Percentiles rank a stretch among this genome's conserved stretches.
phyloP scores from a whole-genome alignment of 148 eudicot species.

The Fagopyrum homotropicum region DNA sequence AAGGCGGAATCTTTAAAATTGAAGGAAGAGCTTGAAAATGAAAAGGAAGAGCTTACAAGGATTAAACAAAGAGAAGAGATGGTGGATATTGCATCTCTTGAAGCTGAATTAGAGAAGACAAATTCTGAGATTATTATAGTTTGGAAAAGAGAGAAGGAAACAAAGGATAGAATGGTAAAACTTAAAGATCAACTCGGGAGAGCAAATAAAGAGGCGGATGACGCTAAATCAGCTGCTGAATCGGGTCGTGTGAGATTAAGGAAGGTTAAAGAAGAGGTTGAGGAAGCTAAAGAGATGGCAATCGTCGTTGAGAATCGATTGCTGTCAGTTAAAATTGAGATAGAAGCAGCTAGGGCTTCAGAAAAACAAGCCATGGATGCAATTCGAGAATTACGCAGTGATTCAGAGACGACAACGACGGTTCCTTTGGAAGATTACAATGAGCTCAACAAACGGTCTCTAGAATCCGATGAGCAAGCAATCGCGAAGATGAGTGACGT shows the following conservation, averaged over 20 bases:
- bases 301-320: slow-evolving; percentile 55
- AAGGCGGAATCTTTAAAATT: slow-evolving; percentile 60
- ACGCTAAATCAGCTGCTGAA: slow-evolving; percentile 48
- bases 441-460: slow-evolving; percentile 69
- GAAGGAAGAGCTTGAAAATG: slow-evolving; percentile 61
- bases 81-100: slow-evolving; percentile 75
- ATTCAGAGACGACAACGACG: slow-evolving; percentile 36
- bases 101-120: slow-evolving; percentile 66
- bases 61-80: slow-evolving; percentile 71
- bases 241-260: slow-evolving; percentile 52
- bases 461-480: slow-evolving; percentile 78
- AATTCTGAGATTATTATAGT: slow-evolving; percentile 55
- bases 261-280: slow-evolving; percentile 65
- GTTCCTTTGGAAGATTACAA: slow-evolving; percentile 84
- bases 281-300: slow-evolving; percentile 70
- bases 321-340: slow-evolving; percentile 66
- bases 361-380: slow-evolving; percentile 74
- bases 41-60: slow-evolving; percentile 42
- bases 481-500: slow-evolving; percentile 53
- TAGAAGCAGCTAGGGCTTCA: slow-evolving; percentile 82
- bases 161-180: slow-evolving; percentile 59
- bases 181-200: slow-evolving; percentile 56
- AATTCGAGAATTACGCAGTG: slow-evolving; percentile 49
- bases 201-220: slow-evolving; percentile 70
- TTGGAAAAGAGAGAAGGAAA: slow-evolving; percentile 59